Evolutionary conservation across 768 basidiomycete species (phyloP).

Genomic region (Hygrocybe coccinea): DNA sequence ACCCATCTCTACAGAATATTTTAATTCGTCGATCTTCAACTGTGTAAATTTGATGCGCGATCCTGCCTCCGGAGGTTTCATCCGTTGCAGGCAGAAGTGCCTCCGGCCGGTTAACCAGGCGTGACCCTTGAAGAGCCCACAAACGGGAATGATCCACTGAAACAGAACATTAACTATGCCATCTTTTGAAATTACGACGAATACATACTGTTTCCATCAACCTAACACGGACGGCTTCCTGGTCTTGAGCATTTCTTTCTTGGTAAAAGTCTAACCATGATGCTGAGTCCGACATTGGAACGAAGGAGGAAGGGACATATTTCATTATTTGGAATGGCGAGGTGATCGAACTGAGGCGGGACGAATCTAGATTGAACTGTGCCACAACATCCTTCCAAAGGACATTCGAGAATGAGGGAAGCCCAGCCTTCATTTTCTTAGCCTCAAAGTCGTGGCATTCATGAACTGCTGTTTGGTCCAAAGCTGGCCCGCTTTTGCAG

Average conservation of each 20-base stretch:
- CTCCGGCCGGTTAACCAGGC: not conserved
- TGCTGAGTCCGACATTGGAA: not conserved
- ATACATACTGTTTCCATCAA: constrained; percentile 1
- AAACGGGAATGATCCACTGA: not conserved
- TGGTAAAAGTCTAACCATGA: constrained; percentile 3
- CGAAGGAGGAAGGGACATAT: not conserved
- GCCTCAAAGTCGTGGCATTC: not conserved
- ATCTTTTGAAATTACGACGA: not conserved
- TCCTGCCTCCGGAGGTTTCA: not conserved
- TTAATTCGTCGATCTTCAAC: not conserved
- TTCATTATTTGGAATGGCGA: constrained; percentile 2
- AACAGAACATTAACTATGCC: not conserved
- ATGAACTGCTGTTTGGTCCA: not conserved
- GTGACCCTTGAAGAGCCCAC: constrained; percentile 2
- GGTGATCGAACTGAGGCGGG: not conserved
- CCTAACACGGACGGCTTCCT: not conserved
- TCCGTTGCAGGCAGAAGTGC: not conserved
- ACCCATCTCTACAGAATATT: not conserved
- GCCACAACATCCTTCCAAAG: not conserved
- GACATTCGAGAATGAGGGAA: too few species aligned
- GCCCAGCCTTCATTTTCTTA: not conserved
- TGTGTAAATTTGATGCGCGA: not conserved
- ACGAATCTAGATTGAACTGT: not conserved
- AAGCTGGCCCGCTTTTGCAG: not conserved
- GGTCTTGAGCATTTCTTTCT: not conserved